A percentile compares a stretch with the other conserved stretches of the same genome.
phyloP scores from a whole-genome alignment of 306 rosid genomes.

The Macrotyloma uniflorum region DNA sequence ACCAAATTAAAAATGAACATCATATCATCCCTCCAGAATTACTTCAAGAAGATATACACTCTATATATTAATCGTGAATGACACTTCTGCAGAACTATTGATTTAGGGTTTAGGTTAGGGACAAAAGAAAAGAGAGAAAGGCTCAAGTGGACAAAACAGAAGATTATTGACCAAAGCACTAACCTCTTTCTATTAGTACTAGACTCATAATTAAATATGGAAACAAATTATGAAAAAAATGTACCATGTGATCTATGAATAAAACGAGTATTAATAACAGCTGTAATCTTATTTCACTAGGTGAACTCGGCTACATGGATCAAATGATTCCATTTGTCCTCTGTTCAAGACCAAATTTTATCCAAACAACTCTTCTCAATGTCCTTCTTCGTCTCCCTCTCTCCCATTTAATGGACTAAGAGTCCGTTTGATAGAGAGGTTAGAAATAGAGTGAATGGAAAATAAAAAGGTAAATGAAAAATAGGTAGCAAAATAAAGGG shows the following conservation, averaged over 20 bases:
- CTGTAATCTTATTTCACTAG: neutral
- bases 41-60: slow-evolving; percentile 24
- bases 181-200: neutral
- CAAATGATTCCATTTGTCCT: neutral
- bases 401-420: neutral
- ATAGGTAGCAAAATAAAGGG: too few relatives aligned
- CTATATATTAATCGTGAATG: slow-evolving; percentile 9
- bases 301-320: neutral
- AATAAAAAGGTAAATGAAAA: too few relatives aligned
- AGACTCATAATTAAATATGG: too few relatives aligned
- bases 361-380: neutral
- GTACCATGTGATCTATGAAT: neutral
- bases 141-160: too few relatives aligned
- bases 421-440: too few relatives aligned
- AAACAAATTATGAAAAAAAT: too few relatives aligned
- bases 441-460: too few relatives aligned
- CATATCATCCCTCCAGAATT: neutral
- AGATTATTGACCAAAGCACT: neutral
- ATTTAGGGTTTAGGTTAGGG: neutral
- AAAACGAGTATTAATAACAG: neutral
- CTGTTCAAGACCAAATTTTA: neutral
- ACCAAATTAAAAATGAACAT: slow-evolving; percentile 16
- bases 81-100: neutral
- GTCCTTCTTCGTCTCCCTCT: neutral
- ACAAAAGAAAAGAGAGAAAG: neutral